Base-by-base conservation (phyloP, 2,329 filamentous ascomycete genomes). In the Cladosporium halotolerans region DNA sequence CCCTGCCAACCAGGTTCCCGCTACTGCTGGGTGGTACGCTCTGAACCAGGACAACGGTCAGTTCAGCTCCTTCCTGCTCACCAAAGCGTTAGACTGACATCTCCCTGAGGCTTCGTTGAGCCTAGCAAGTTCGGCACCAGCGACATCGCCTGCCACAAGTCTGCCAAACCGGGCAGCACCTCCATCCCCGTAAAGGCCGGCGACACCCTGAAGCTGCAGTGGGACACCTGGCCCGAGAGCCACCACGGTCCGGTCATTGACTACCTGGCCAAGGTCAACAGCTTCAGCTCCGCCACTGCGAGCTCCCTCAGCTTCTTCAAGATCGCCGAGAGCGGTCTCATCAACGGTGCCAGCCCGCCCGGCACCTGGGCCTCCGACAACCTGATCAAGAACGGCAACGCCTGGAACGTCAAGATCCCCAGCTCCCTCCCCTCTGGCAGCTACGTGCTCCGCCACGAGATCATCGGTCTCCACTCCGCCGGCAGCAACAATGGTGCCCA, bases 181-280 rank as follows among this genome's bases (percentile, higher is more conserved):
- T 73, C 75, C 57, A 80, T 78, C 18, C 71, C 76, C 13, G 77
- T 85, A 36, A 72, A 75, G 14, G 84, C 83, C 13, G 85, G 84
- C 56, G 73, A 73, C 58, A 73, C 73, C 8, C 66, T 87, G 59
- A 72, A 78, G 55, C 69, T 87, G 45, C 75, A 80, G 61, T 87
- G 84, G 84, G 79, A 75, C 54, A 72, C 72, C 13, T 88, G 84
- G 84, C 83, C 83, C 11, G 73, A 78, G 9, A 78, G 75, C 52
- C 80, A 88, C 71, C 75, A 83, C 58, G 81, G 81, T 2, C 82
- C 83, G 5, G 77, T 86, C 61, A 76, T 86, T 57, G 78, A 78
- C 66, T 86, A 85, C 72, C 70, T 85, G 13, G 83, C 83, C 52
- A 75, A 75, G 60, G 82, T 80, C 69, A 53, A 51, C 49, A 80